Conservation (phyloP, 179 eudicot genomes). For the Patellifolia procumbens region DNA sequence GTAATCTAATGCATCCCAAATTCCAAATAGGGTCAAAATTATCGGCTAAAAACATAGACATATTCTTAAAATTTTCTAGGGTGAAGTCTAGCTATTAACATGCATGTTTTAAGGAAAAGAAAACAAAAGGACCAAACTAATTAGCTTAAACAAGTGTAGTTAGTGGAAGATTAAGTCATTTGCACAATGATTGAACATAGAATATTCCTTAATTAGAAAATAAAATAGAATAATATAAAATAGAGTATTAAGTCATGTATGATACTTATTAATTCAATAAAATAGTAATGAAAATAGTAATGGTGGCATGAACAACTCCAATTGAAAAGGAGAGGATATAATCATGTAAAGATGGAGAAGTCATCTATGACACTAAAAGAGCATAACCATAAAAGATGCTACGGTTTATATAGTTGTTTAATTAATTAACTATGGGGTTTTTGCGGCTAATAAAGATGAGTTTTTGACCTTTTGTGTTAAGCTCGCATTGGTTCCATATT, state of each 20-base stretch:
- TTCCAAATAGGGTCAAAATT: constrained; percentile 24
- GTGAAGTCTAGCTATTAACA: background rate
- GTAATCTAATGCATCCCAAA: background rate
- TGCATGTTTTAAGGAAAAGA: background rate
- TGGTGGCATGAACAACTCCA: constrained; percentile 6
- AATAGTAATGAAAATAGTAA: background rate
- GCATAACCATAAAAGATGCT: constrained; percentile 12
- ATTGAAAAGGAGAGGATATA: background rate
- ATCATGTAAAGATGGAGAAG: background rate
- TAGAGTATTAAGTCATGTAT: background rate
- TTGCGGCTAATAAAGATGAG: constrained; percentile 1
- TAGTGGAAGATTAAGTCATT: constrained; percentile 12
- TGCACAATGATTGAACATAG: constrained; percentile 16
- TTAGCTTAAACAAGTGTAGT: background rate
- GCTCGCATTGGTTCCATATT: too few relatives aligned
- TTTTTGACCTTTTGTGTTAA: constrained; percentile 6
- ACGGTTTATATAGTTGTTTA: constrained; percentile 7
- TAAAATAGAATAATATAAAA: background rate
- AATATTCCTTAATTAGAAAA: background rate
- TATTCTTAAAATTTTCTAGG: background rate
- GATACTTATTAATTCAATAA: background rate
- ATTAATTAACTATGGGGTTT: background rate
- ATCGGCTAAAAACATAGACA: background rate
- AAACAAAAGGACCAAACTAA: background rate
- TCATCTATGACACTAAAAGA: constrained; percentile 1